A percentile compares a stretch with the other conserved stretches of the same genome.
These are phyloP conservation scores for Sporothrix schenckii DNA, from an alignment of 2,329 filamentous ascomycete genomes.

Conservation along the genomic window DNA sequence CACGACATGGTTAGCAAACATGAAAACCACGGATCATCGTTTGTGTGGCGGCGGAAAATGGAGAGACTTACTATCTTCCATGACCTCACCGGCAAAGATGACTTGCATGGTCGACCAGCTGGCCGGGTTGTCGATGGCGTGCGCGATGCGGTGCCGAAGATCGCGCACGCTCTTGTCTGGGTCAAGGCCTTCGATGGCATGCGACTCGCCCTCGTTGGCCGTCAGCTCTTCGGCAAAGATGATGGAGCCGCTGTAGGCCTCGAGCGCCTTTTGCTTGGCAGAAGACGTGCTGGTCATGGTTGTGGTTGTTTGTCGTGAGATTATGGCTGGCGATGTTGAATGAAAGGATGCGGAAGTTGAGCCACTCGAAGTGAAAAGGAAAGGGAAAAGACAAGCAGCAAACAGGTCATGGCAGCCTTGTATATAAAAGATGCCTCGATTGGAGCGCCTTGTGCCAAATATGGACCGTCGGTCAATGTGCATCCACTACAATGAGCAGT, in stretches of 20 bases:
- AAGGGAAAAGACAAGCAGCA: background rate
- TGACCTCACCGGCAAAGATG: conserved; percentile 25
- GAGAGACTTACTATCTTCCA: background rate
- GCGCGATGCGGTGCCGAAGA: conserved; percentile 13
- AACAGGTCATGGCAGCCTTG: background rate
- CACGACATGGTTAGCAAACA: background rate
- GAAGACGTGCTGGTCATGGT: background rate
- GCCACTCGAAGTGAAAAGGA: background rate
- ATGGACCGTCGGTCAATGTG: background rate
- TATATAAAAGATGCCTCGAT: background rate
- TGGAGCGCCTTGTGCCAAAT: background rate
- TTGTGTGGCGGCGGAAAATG: background rate
- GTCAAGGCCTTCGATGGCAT: conserved; percentile 16
- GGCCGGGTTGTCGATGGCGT: background rate
- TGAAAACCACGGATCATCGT: background rate
- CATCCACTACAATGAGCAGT: background rate
- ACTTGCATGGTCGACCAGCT: conserved; percentile 25
- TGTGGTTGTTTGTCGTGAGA: background rate
- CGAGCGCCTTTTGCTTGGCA: conserved; percentile 20
- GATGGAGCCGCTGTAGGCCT: conserved; percentile 14
- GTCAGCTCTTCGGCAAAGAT: conserved; percentile 24
- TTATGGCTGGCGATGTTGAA: no score
- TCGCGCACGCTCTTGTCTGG: background rate
- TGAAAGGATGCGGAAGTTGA: background rate
- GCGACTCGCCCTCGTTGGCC: conserved; percentile 10